phyloP scores from a whole-genome alignment of 805 yeast genomes.

The Yarrowia sp. region DNA sequence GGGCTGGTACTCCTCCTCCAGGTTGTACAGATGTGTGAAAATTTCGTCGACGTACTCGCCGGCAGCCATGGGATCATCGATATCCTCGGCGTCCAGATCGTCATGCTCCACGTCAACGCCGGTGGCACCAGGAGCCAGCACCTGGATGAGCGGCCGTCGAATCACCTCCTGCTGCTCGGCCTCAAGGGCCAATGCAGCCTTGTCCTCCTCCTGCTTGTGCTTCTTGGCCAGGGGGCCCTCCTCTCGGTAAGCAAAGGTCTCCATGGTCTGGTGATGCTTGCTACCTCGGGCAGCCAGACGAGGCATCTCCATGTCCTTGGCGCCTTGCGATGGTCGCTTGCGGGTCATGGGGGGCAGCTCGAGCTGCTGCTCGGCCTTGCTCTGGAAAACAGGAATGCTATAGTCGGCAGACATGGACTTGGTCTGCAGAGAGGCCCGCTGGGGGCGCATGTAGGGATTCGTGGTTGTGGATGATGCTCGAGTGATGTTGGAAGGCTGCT shows the following conservation, averaged over 20 bases:
- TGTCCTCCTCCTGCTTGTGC: constrained; percentile 48
- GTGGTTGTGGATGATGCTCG: constrained; percentile 32
- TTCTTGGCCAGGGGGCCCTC: constrained; percentile 51
- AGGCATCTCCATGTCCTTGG: constrained; percentile 37
- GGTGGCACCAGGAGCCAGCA: constrained; percentile 23
- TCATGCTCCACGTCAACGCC: constrained; percentile 43
- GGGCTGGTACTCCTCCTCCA: constrained; percentile 77
- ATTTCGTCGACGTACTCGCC: constrained; percentile 90
- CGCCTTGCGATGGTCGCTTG: constrained; percentile 30
- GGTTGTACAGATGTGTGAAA: constrained; percentile 74
- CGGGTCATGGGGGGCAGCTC: constrained; percentile 26
- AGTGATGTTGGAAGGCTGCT: constrained; percentile 15
- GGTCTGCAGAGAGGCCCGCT: constrained; percentile 34
- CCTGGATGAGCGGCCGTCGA: constrained; percentile 33
- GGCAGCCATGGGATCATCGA: constrained; percentile 71
- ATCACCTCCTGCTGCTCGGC: constrained; percentile 37
- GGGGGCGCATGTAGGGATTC: constrained; percentile 36
- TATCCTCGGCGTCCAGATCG: constrained; percentile 52
- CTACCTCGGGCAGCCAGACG: constrained; percentile 30
- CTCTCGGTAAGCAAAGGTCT: constrained; percentile 31
- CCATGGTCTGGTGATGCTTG: constrained; percentile 37
- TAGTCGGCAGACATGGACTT: constrained; percentile 28
- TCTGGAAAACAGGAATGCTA: constrained; percentile 32
- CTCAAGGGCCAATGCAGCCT: constrained; percentile 10
- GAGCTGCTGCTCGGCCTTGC: constrained; percentile 17